Evolutionary conservation across 1,284 basidiomycete species (phyloP).

Genomic region (Lentinus polychrous): DNA sequence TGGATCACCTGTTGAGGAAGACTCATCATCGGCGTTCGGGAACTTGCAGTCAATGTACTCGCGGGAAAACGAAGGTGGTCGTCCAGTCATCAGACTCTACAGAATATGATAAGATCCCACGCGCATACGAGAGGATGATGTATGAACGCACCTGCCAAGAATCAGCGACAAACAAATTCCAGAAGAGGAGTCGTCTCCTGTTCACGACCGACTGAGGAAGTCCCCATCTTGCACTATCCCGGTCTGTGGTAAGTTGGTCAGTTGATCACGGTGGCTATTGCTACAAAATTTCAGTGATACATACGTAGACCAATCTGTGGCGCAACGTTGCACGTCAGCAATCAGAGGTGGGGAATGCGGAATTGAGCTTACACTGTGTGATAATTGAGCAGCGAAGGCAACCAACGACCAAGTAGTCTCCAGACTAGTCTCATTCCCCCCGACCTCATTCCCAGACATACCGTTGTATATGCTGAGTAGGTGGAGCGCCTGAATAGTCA

Average conservation of each 20-base stretch:
- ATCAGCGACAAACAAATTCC: constrained; percentile 35
- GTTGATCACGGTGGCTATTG: neutral
- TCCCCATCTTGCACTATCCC: constrained; percentile 37
- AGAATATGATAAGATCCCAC: constrained; percentile 25
- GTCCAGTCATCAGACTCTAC: constrained; percentile 36
- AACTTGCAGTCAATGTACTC: constrained; percentile 26
- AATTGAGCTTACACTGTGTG: constrained; percentile 26
- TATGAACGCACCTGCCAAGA: constrained; percentile 23
- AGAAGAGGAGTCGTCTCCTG: constrained; percentile 34
- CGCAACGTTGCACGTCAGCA: neutral
- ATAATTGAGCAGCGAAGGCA: constrained; percentile 25
- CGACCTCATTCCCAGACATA: constrained; percentile 47
- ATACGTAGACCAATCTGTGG: constrained; percentile 26
- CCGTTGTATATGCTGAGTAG: constrained; percentile 48
- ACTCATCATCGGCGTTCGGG: constrained; percentile 16
- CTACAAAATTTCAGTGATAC: constrained; percentile 9
- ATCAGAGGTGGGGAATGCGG: neutral
- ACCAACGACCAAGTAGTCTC: constrained; percentile 30
- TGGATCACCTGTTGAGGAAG: constrained; percentile 23
- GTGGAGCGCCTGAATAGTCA: constrained; percentile 44
- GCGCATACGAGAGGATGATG: neutral
- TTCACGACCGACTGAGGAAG: constrained; percentile 28
- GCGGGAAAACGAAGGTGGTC: constrained; percentile 25
- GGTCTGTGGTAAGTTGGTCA: constrained; percentile 24
- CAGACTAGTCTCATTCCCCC: constrained; percentile 36